Percentiles rank a stretch among this genome's conserved stretches.
phyloP scores from a whole-genome alignment of 495 filamentous ascomycete genomes.

The Talaromyces borbonicus region DNA sequence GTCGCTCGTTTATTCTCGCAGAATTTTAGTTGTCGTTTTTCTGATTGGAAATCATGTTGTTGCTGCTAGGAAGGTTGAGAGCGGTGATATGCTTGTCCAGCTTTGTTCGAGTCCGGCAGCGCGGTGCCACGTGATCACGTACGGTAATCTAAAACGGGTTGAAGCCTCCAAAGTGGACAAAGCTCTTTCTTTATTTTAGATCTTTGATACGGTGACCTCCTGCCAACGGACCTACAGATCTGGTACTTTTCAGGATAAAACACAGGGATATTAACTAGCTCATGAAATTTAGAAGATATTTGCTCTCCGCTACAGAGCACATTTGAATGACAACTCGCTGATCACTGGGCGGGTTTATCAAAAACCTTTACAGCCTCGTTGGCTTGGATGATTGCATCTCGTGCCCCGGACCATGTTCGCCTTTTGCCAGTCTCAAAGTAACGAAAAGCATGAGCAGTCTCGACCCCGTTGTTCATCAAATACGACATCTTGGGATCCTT shows the following conservation, averaged over 20 bases:
- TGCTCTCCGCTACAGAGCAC: no score
- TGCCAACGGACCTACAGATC: background rate
- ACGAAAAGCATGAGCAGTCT: conserved; percentile 23
- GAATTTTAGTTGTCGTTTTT: no score
- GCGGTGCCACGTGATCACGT: conserved; percentile 1
- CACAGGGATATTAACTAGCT: no score
- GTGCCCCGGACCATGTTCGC: conserved; percentile 4
- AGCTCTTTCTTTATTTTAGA: background rate
- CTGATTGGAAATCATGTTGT: no score
- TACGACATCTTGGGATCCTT: conserved; percentile 21
- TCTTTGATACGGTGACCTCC: background rate
- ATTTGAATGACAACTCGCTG: no score
- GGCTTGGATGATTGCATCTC: conserved; percentile 1
- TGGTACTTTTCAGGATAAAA: no score
- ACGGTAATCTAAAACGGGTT: conserved; percentile 1
- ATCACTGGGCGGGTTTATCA: background rate
- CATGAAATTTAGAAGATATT: no score
- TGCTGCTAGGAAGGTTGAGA: background rate
- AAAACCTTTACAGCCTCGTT: background rate
- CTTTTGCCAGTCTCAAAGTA: conserved; percentile 18
- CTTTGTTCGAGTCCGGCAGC: conserved; percentile 3
- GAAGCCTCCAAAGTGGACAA: background rate
- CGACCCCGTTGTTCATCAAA: conserved; percentile 23
- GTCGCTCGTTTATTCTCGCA: no score
- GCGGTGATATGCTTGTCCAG: no score